Evolutionary conservation across 2,329 filamentous ascomycete species (phyloP), one percentile per base, ranked within the genome.

Genomic region (Fusarium torulosum): DNA sequence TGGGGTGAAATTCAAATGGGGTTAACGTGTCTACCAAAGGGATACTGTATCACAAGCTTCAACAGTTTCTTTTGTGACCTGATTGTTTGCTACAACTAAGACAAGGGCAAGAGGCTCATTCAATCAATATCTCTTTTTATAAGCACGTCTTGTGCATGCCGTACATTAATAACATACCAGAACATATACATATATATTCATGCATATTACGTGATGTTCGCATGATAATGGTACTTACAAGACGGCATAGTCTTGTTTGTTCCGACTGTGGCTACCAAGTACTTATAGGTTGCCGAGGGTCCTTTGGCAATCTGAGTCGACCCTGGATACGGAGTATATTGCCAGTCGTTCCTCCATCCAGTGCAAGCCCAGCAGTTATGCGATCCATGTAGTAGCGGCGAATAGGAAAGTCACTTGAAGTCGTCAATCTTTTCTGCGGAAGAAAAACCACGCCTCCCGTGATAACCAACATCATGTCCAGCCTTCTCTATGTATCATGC

Each of bases 311-410:
- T 6, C 21, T 41, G 27, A 58, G 6, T 63, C 55, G 50, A 70
- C 68, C 31, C 55, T 71, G 23, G 68, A 66, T 23, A 23, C 21
- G 21, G 21, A 23, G 21, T 23, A 70, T 51, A 42, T 70, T 66
- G 6, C 66, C 66, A 3, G 20, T 47, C n/a, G 66, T 65, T 35
- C 53, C 50, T 38, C 68, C 63, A 43, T 71, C 63, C 31, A 33
- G 6, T 33, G 31, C 7, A 7, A 33, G 31, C 31, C 15, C 31
- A 33, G 31, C 31, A 15, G 13, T 15, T 33, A 33, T 15, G 13
- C 31, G 31, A 33, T 9, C 7, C 10, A 15, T 33, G 29, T 10
- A 33, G 29, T n/a, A n/a, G n/a, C n/a, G n/a, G n/a, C n/a, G n/a
- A n/a, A n/a, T n/a, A n/a, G n/a, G n/a, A n/a, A n/a, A n/a, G n/a